Conservation (phyloP, 441 rosid genomes). For the Gossypium schwendimanii region DNA sequence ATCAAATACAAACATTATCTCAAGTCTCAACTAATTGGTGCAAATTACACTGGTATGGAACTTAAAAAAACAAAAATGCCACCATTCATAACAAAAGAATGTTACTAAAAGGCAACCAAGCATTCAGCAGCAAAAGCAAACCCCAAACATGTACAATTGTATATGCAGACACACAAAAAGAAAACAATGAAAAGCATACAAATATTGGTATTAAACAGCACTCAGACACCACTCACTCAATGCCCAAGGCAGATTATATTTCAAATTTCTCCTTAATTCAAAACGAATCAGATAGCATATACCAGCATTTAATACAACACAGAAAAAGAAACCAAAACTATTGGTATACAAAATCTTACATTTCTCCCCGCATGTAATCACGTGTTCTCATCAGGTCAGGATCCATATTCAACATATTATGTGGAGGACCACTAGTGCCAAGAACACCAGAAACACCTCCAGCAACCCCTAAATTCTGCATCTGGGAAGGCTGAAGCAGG, state of each 20-base stretch:
- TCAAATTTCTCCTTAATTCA: neutral
- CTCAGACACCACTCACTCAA: constrained; percentile 1
- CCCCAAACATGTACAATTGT: neutral
- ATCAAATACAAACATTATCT: neutral
- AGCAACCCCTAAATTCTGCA: constrained; percentile 56
- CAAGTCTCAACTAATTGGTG: neutral
- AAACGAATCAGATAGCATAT: constrained; percentile 9
- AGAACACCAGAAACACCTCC: constrained; percentile 22
- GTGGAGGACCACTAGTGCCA: constrained; percentile 25
- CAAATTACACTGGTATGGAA: neutral
- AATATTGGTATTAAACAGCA: neutral
- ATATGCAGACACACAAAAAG: neutral
- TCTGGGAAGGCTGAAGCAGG: constrained; percentile 44
- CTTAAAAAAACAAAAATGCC: neutral
- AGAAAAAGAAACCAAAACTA: constrained; percentile 4
- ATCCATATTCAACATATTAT: constrained; percentile 22
- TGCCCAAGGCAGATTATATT: neutral
- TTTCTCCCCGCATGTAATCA: constrained; percentile 38
- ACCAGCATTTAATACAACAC: neutral
- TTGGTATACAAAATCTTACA: constrained; percentile 41
- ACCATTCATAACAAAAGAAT: neutral
- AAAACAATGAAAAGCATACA: neutral
- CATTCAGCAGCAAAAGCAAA: neutral
- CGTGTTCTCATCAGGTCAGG: constrained; percentile 50
- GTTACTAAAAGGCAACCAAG: neutral